Evolutionary conservation across 129 eudicot genomes (phyloP).

Genomic region (Flaveria ramosissima): DNA sequence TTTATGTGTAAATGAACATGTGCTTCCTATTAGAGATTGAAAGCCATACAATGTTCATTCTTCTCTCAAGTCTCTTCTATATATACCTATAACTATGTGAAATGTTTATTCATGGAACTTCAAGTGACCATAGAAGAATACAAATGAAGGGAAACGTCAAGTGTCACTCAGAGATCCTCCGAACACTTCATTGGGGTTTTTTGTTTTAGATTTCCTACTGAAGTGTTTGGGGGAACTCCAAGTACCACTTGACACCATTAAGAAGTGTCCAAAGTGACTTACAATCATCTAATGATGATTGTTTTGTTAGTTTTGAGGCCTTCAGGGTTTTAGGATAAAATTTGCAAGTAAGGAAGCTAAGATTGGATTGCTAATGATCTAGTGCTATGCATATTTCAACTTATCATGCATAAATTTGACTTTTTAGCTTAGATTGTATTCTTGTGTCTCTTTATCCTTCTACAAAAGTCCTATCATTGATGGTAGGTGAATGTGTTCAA

Average conservation of each 20-base stretch:
- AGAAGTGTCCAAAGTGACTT: not conserved
- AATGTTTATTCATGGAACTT: not conserved
- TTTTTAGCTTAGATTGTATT: too few species aligned
- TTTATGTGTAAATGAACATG: not conserved
- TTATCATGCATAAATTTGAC: too few species aligned
- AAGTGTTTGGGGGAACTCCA: conserved; percentile 43
- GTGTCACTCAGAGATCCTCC: conserved; percentile 38
- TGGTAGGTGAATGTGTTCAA: too few species aligned
- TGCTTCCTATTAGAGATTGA: conserved; percentile 14
- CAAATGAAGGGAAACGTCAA: not conserved
- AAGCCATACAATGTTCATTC: conserved; percentile 20
- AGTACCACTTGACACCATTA: conserved; percentile 15
- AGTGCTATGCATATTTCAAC: not conserved
- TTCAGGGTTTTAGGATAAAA: too few species aligned
- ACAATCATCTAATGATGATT: too few species aligned
- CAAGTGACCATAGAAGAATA: not conserved
- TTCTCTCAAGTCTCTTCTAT: not conserved
- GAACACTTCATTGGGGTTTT: conserved; percentile 32
- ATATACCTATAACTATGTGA: not conserved
- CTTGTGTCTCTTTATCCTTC: too few species aligned
- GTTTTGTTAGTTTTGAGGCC: not conserved
- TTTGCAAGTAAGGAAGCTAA: not conserved
- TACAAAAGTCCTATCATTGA: too few species aligned
- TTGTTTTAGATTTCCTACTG: not conserved
- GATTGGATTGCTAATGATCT: not conserved